A percentile compares a stretch with the other conserved stretches of the same genome.
These are phyloP conservation scores for Penicillium brasilianum DNA, from an alignment of 2,329 filamentous ascomycete genomes.

Conservation along the genomic window DNA sequence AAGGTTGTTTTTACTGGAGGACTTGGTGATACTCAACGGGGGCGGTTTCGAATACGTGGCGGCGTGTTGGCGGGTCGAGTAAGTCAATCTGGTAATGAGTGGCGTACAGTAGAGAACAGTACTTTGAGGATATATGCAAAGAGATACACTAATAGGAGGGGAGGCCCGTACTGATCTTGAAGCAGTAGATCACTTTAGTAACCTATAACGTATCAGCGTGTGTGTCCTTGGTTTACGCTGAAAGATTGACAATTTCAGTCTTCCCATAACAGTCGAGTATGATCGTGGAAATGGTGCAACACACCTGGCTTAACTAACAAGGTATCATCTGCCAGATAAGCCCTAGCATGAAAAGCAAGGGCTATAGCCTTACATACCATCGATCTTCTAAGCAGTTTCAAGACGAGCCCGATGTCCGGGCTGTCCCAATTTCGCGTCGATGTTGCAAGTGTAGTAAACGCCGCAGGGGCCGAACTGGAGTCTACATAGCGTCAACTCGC, in stretches of 20 bases:
- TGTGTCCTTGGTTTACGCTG: too few species aligned
- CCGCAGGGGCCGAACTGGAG: slow-evolving; percentile 12
- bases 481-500: slow-evolving; percentile 13
- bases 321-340: background rate
- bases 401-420: background rate
- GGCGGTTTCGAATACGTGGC: slow-evolving; percentile 4
- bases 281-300: background rate
- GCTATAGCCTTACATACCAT: background rate
- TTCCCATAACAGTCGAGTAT: background rate
- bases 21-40: background rate
- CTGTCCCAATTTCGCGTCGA: slow-evolving; percentile 2
- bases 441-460: slow-evolving; percentile 4
- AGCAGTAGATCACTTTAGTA: background rate
- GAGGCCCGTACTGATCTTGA: background rate
- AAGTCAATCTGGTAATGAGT: background rate
- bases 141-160: too few species aligned
- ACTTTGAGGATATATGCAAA: background rate
- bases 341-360: slow-evolving; percentile 2
- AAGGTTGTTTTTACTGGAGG: background rate
- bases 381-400: background rate
- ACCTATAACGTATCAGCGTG: too few species aligned
- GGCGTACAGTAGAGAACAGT: background rate
- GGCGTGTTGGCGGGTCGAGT: background rate
- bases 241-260: too few species aligned
- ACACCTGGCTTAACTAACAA: background rate